Evolutionary conservation across 1,139 yeast genomes (phyloP), one percentile per base, ranked within the genome.

Genomic region (Saccharomyces uvarum): DNA sequence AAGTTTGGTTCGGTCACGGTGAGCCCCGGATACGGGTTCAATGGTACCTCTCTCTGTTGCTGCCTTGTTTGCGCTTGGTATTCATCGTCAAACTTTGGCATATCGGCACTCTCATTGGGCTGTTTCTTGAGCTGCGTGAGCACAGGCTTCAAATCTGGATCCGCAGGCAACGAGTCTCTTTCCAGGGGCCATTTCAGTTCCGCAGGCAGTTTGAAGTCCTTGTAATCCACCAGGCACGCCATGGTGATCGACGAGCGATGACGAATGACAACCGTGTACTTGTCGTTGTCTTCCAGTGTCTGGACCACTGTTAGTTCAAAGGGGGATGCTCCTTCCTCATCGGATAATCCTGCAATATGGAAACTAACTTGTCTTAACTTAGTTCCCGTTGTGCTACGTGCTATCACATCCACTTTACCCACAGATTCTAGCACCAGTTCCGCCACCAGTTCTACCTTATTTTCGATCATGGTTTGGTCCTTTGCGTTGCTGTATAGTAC

Each of bases 21-120:
- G 26, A 49, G 38, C 28, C 59, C 53, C 16, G 53, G 50, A 51
- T 42, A 47, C 16, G 51, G 14, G 27, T 33, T 47, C 28, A 49
- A 31, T 52, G 57, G 47, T 56, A 55, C 24, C 59, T 61, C 53
- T 16, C 32, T 32, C 41, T 31, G 44, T 6, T 32, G 50, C 24
- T 46, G 51, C 14, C 48, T 48, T 11, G 54, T 48, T 24, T 54
- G 60, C 8, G 78, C 69, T 60, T 79, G 79, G 59, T 78, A 77
- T 61, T 81, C 85, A 63, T 81, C 84, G 47, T 81, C 85, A 64
- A 81, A 81, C 21, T 76, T 79, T 1, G 85, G 85, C 68, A 77
- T 77, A 58, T 76, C 81, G 9, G 28, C 50, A 8, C 24, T 38
- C 11, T 31, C 33, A 14, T 21, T 19, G 3, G 21, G 26, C 33